phyloP scores from a whole-genome alignment of 345 rosid species.

The Pistacia vera region DNA sequence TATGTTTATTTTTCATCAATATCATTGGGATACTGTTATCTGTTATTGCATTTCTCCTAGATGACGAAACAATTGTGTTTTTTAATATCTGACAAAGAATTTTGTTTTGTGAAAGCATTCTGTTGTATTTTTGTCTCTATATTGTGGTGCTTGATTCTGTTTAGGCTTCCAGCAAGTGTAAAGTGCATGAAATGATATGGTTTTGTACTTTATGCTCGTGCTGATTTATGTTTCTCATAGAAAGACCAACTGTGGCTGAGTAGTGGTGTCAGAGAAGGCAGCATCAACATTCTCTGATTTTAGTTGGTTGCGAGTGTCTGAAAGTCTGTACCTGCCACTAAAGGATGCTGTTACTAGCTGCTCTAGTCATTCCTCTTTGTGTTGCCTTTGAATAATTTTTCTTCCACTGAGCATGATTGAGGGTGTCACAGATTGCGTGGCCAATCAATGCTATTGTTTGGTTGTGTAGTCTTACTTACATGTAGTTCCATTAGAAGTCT shows the following conservation, averaged over 20 bases:
- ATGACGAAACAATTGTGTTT: not conserved
- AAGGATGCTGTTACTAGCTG: not conserved
- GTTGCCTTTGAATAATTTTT: not conserved
- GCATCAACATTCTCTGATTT: not conserved
- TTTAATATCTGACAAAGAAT: not conserved
- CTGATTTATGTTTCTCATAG: constrained; percentile 7
- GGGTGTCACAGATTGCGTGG: not conserved
- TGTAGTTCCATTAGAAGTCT: not conserved
- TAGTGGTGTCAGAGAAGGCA: not conserved
- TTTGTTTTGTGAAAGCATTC: not conserved
- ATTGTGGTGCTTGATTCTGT: constrained; percentile 12
- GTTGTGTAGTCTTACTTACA: not conserved
- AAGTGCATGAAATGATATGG: not conserved
- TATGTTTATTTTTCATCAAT: not conserved
- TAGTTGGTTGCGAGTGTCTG: not conserved
- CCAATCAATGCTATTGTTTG: not conserved
- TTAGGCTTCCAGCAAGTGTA: constrained; percentile 4
- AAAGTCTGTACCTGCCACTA: not conserved
- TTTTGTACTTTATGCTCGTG: not conserved
- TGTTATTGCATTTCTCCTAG: not conserved
- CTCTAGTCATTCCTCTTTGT: not conserved
- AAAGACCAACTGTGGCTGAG: not conserved
- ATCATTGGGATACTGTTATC: not conserved
- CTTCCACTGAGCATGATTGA: not conserved
- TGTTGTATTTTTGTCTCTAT: not conserved